These are phyloP conservation scores for Grammothele lineata DNA, from an alignment of 768 basidiomycete genomes.

Conservation along the genomic window DNA sequence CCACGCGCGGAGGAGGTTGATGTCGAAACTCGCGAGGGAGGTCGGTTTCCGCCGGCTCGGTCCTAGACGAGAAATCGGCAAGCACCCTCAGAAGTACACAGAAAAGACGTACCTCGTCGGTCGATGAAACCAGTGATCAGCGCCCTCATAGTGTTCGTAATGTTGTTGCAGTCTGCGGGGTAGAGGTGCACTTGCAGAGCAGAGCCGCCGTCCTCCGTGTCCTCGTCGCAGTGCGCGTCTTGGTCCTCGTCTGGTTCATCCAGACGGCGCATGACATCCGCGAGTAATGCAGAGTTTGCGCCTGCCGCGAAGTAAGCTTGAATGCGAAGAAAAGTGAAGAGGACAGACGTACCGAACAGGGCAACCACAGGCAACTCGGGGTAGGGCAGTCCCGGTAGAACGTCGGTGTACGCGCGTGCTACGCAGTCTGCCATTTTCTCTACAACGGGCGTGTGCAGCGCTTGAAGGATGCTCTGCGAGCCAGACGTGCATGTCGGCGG, in stretches of 20 bases:
- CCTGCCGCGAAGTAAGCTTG: no score
- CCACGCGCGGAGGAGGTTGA: constrained; percentile 58
- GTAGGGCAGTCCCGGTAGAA: constrained; percentile 53
- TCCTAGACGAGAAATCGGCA: background rate
- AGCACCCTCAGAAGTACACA: constrained; percentile 14
- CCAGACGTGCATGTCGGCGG: no score
- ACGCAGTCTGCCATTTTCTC: constrained; percentile 41
- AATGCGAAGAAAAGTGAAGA: no score
- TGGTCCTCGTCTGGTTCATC: background rate
- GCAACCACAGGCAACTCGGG: constrained; percentile 57
- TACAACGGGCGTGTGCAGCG: constrained; percentile 47
- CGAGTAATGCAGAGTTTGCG: constrained; percentile 4
- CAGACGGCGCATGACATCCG: constrained; percentile 2
- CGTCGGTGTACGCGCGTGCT: constrained; percentile 37
- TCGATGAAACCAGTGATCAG: constrained; percentile 53
- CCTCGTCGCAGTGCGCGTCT: background rate
- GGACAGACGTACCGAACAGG: constrained; percentile 44
- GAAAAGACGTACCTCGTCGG: constrained; percentile 21
- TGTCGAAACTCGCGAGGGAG: constrained; percentile 59
- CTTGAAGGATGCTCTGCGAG: constrained; percentile 40
- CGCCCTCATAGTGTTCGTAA: constrained; percentile 49
- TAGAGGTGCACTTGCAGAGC: constrained; percentile 43
- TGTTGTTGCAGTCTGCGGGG: constrained; percentile 52
- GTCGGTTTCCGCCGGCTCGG: constrained; percentile 37
- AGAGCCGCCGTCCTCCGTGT: constrained; percentile 12